phyloP scores from a whole-genome alignment of 257 asterid species.

The Nicotiana otophora region DNA sequence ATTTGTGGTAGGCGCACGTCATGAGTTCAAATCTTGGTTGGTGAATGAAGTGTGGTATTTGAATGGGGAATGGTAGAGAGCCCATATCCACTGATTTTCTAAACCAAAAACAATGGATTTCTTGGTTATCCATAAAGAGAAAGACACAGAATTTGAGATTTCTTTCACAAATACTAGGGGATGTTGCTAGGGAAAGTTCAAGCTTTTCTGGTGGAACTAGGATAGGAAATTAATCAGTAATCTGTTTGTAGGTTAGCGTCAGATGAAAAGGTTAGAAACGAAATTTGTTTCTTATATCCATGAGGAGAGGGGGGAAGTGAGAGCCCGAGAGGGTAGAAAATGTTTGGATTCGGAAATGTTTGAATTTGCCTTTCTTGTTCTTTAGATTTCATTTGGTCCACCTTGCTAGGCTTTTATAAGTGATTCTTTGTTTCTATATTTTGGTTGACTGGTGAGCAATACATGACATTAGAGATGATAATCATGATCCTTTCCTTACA shows the following conservation, averaged over 20 bases:
- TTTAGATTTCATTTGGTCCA: not conserved
- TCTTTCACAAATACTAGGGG: not conserved
- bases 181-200: not conserved
- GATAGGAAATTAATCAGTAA: not conserved
- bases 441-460: not conserved
- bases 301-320: not conserved
- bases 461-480: not conserved
- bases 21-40: not conserved
- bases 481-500: not conserved
- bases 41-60: not conserved
- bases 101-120: not conserved
- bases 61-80: not conserved
- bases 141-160: not conserved
- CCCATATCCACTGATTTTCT: not conserved
- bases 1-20: not conserved
- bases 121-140: not conserved
- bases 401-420: no score
- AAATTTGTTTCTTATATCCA: not conserved
- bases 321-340: not conserved
- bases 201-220: not conserved
- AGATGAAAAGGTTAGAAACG: not conserved
- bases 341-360: not conserved
- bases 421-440: not conserved
- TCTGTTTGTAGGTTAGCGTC: not conserved
- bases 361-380: not conserved